Conservation (phyloP, 2,329 filamentous ascomycete species). For the Fusarium sp. region DNA sequence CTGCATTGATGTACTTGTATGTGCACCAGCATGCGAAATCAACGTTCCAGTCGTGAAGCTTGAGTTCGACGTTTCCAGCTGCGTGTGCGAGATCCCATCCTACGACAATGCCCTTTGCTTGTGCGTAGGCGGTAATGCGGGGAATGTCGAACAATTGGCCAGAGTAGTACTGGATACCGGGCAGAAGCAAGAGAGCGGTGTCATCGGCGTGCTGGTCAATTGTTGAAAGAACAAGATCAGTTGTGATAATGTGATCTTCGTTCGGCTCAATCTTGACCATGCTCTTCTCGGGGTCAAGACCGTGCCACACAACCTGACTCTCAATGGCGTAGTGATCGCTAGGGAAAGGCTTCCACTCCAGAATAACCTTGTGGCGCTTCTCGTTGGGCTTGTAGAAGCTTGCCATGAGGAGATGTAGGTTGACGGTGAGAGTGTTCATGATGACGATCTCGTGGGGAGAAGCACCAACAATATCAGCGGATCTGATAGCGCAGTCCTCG, state of each 20-base stretch:
- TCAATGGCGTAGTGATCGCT: slow-evolving; percentile 89
- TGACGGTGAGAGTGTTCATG: slow-evolving; percentile 88
- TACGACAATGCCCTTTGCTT: slow-evolving; percentile 75
- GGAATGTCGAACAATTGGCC: slow-evolving; percentile 89
- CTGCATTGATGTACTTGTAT: slow-evolving; percentile 93
- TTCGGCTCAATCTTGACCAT: slow-evolving; percentile 81
- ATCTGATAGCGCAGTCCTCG: slow-evolving; percentile 76
- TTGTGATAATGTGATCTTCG: slow-evolving; percentile 71
- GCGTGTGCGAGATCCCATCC: slow-evolving; percentile 93
- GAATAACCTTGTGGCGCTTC: slow-evolving; percentile 79
- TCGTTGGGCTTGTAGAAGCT: slow-evolving; percentile 82
- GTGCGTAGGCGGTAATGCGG: slow-evolving; percentile 82
- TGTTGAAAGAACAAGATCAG: slow-evolving; percentile 75
- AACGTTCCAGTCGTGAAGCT: slow-evolving; percentile 88
- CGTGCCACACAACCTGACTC: slow-evolving; percentile 81
- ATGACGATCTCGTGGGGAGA: slow-evolving; percentile 79
- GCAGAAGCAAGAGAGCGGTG: slow-evolving; percentile 82
- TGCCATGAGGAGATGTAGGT: slow-evolving; percentile 84
- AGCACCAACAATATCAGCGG: slow-evolving; percentile 81
- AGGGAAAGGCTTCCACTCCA: slow-evolving; percentile 92
- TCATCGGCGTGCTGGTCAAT: slow-evolving; percentile 81
- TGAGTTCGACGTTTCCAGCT: slow-evolving; percentile 82
- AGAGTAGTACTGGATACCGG: slow-evolving; percentile 92
- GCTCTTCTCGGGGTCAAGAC: slow-evolving; percentile 71
- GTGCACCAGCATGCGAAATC: slow-evolving; percentile 95